Base-by-base conservation (phyloP, 1,284 basidiomycete genomes). In the Pyrrhoderma noxium region DNA sequence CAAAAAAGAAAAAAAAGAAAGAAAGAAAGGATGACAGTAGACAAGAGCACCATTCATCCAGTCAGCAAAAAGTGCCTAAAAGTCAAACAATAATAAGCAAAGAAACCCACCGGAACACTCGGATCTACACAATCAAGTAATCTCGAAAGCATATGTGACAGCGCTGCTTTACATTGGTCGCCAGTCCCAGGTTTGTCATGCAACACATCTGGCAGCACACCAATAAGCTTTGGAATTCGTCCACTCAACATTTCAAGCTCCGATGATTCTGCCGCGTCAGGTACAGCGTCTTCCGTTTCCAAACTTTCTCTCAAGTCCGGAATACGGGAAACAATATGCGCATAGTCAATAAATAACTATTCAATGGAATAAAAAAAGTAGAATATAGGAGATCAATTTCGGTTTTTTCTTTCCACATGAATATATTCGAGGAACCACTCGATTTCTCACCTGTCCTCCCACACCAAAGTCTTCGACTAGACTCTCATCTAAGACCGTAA, bases 401-500 rank as follows among this genome's bases (percentile, higher is more conserved):
- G 11, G 27, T 11, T 5, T n/a, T n/a, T n/a, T 31, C 27, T 5
- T 5, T 31, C 11, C 31, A 61, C 18, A 39, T 37, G 35, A 8
- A 53, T n/a, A 34, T 18, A 13, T 27, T 5, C 23, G 43, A 45
- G 44, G 51, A 19, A 51, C 38, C 16, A 42, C 34, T 49, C n/a
- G 43, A 51, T 16, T 14, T 65, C 70, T 42, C 57, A 87, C 89
- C 75, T 91, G 86, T 53, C 91, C 92, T 43, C 84, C 80, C 40
- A 80, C 74, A 60, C 82, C 74, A 89, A 90, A 94, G 1, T 80
- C 80, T 25, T 79, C 77, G 1, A 93, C 78, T 13, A 73, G 66
- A 35, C 76, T 77, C 11, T 75, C 75, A 25, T 73, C 74, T 58
- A 98, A 83, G 1, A 75, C 75, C 42, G 70, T 70, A 59, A 98